Evolutionary conservation across 2,329 filamentous ascomycete species (phyloP).

Genomic region (Helotiales sp.): DNA sequence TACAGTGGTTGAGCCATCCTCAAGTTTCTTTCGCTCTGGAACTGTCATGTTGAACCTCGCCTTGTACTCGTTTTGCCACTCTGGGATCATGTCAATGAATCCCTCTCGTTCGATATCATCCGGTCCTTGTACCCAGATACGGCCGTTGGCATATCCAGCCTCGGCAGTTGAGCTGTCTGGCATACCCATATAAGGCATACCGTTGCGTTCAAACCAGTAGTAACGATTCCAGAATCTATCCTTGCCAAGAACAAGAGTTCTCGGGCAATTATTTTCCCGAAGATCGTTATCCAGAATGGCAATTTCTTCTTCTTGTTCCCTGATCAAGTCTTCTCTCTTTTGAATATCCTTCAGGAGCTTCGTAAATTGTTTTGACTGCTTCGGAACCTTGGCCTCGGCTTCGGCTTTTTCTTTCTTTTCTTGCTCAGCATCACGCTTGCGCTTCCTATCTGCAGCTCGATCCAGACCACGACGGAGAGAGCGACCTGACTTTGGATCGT

Average conservation of each 20-base stretch:
- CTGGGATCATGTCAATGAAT: conserved; percentile 78
- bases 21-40: conserved; percentile 79
- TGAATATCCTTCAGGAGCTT: conserved; percentile 88
- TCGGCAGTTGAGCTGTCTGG: conserved; percentile 86
- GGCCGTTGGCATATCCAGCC: conserved; percentile 90
- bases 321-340: conserved; percentile 80
- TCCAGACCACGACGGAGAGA: conserved; percentile 68
- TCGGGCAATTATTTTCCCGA: conserved; percentile 89
- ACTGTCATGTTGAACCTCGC: conserved; percentile 81
- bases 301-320: conserved; percentile 84
- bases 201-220: conserved; percentile 99
- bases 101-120: conserved; percentile 85
- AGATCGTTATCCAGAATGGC: conserved; percentile 87
- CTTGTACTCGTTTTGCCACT: conserved; percentile 76
- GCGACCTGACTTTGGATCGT: conserved; percentile 62
- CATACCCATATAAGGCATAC: conserved; percentile 92
- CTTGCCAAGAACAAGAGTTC: conserved; percentile 86
- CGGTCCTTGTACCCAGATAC: conserved; percentile 95
- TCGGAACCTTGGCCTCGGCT: conserved; percentile 63
- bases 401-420: conserved; percentile 67
- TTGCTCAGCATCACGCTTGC: conserved; percentile 76
- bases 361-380: conserved; percentile 86
- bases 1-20: conserved; percentile 84
- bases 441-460: conserved; percentile 72
- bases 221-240: conserved; percentile 98